Conservation (phyloP, 306 rosid genomes). For the Trichosanthes truncata region DNA sequence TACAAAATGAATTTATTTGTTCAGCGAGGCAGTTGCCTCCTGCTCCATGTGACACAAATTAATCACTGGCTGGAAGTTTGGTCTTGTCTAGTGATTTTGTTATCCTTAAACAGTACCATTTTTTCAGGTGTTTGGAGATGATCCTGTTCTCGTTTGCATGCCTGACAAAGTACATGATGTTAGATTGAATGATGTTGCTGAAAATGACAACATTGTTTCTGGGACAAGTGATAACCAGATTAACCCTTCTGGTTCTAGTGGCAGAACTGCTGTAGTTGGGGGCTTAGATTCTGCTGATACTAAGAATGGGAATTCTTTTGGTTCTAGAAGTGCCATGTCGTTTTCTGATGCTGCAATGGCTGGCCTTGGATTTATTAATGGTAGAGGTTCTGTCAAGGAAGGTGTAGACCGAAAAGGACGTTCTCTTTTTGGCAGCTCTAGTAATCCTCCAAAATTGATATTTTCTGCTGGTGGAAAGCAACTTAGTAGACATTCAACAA, state of each 20-base stretch:
- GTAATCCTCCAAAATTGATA: conserved; percentile 65
- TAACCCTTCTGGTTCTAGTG: conserved; percentile 76
- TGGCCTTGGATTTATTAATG: conserved; percentile 78
- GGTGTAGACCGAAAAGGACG: conserved; percentile 75
- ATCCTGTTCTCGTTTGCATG: conserved; percentile 69
- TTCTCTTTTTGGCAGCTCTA: conserved; percentile 47
- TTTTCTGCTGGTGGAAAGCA: conserved; percentile 85
- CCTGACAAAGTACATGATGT: conserved; percentile 95
- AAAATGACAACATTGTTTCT: conserved; percentile 46
- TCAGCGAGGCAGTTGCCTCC: neutral
- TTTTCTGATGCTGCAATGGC: conserved; percentile 98
- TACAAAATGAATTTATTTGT: neutral
- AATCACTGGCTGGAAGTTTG: too few relatives aligned
- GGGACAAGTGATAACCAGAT: conserved; percentile 54
- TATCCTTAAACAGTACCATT: too few relatives aligned
- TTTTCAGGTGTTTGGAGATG: conserved; percentile 71
- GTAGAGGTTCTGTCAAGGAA: conserved; percentile 61
- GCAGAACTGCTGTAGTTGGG: conserved; percentile 59
- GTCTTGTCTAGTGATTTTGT: too few relatives aligned
- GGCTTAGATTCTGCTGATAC: conserved; percentile 60
- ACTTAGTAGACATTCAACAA: conserved; percentile 75
- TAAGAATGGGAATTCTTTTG: conserved; percentile 54
- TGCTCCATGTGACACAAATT: too few relatives aligned
- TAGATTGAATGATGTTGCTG: conserved; percentile 68
- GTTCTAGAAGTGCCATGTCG: conserved; percentile 85